phyloP scores from a whole-genome alignment of 2,329 filamentous ascomycete species.

The Aspergillus flavus region DNA sequence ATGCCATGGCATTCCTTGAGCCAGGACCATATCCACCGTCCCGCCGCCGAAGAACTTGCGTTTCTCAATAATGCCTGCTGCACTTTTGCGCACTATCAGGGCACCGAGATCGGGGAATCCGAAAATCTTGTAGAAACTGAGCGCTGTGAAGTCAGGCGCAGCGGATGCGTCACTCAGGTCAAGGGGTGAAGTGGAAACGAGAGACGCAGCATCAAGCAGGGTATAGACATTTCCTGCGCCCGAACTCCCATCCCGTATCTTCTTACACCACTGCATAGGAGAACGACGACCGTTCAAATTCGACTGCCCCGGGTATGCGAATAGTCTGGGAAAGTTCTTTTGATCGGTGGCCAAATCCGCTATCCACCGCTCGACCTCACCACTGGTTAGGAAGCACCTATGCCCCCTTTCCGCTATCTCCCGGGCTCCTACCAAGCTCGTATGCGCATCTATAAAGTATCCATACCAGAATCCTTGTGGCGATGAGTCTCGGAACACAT shows the following conservation, averaged over 20 bases:
- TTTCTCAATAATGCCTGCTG: conserved; percentile 63
- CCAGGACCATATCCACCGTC: conserved; percentile 87
- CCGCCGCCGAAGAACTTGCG: conserved; percentile 90
- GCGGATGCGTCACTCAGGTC: conserved; percentile 64
- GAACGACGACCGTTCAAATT: conserved; percentile 85
- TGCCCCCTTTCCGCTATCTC: conserved; percentile 66
- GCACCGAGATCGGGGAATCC: conserved; percentile 91
- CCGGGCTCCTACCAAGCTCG: conserved; percentile 79
- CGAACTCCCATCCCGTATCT: conserved; percentile 44
- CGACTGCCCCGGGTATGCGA: conserved; percentile 88
- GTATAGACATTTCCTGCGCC: conserved; percentile 58
- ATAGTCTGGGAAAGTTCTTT: conserved; percentile 48
- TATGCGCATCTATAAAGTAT: conserved; percentile 84
- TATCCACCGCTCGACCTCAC: conserved; percentile 68
- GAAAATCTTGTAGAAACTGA: conserved; percentile 98
- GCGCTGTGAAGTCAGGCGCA: conserved; percentile 79
- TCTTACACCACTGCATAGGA: conserved; percentile 68
- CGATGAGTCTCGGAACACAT: conserved; percentile 69
- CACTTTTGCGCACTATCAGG: conserved; percentile 75
- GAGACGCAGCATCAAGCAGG: conserved; percentile 80
- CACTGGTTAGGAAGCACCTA: conserved; percentile 66
- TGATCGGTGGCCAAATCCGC: conserved; percentile 31
- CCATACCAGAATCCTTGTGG: conserved; percentile 73
- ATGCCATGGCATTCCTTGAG: conserved; percentile 79
- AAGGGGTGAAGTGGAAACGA: conserved; percentile 75